phyloP scores from a whole-genome alignment of 2,329 filamentous ascomycete species.

The Cytospora piceae region DNA sequence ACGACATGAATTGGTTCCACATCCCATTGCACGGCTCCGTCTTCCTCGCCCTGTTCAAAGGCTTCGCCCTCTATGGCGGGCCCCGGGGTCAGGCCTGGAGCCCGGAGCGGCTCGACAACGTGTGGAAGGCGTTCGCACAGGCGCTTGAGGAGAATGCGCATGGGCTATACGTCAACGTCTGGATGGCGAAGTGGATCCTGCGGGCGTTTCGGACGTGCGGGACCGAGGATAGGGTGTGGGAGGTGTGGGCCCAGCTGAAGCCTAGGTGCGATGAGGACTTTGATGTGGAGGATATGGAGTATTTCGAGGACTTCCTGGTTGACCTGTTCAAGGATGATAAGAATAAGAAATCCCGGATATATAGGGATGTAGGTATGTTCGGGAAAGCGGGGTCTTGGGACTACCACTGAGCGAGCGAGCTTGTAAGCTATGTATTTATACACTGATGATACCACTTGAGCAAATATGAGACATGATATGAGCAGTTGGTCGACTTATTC shows the following conservation, averaged over 20 bases:
- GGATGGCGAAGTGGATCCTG: conserved; percentile 65
- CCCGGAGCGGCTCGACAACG: conserved; percentile 64
- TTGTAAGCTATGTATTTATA: conserved; percentile 5
- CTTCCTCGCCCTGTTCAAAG: conserved; percentile 81
- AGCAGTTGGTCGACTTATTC: neutral
- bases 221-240: conserved; percentile 53
- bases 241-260: conserved; percentile 57
- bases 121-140: conserved; percentile 67
- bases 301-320: conserved; percentile 49
- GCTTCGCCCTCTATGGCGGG: conserved; percentile 76
- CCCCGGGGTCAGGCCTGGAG: conserved; percentile 71
- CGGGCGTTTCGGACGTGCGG: conserved; percentile 66
- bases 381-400: conserved; percentile 5
- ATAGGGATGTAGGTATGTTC: conserved; percentile 27
- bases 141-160: conserved; percentile 53
- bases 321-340: conserved; percentile 49
- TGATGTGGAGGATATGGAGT: conserved; percentile 37
- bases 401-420: neutral
- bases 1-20: conserved; percentile 75
- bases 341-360: conserved; percentile 37
- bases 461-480: neutral
- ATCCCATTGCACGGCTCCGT: conserved; percentile 75
- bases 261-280: conserved; percentile 50
- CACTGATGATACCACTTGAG: conserved; percentile 31
- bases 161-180: conserved; percentile 58